Evolutionary conservation across 441 rosid species (phyloP), one percentile per base, ranked within the genome.

Genomic region (Gossypium armourianum): DNA sequence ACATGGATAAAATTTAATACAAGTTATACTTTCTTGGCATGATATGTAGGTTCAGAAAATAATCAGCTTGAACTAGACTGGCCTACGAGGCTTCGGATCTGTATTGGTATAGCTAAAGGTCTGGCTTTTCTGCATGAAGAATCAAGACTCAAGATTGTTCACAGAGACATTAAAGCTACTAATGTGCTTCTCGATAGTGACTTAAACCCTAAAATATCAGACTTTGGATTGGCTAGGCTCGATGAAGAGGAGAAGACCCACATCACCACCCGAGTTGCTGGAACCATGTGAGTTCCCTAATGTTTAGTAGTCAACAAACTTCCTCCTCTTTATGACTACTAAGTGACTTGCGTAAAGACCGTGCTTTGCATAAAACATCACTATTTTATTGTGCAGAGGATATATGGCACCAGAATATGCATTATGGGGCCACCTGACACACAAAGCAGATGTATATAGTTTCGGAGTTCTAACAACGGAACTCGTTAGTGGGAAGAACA

Each of bases 321-420:
- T 49, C 19, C 8, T 4, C 17, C 40, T 16, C 19, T 58, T 26
- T n/a, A 4, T 12, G 17, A 7, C 53, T 69, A 43, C 28, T 6
- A 24, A 12, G 9, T 0, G 13, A 58, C 40, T 12, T 58, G 19
- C 36, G 5, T 58, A 58, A 26, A 58, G 19, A 19, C 26, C 17
- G 36, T 53, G 72, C 19, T 69, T 69, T 36, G 7, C 2, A 2
- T 69, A 21, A 16, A 19, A 9, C 54, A 69, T 71, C 61, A 40
- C 20, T 62, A 72, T 77, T 71, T 73, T 58, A n/a, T 24, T 40
- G 12, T 28, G 64, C 64, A 59, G 64, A 26, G 64, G 64, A 72
- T 88, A 88, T 52, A 84, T 88, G 90, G 92, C 92, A 63, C 92
- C 92, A 1, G 92, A 88, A 71, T 88, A 88, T 45, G 92, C 92